Conservation (phyloP, 2,329 filamentous ascomycete species). For the Penicillium sp. region DNA sequence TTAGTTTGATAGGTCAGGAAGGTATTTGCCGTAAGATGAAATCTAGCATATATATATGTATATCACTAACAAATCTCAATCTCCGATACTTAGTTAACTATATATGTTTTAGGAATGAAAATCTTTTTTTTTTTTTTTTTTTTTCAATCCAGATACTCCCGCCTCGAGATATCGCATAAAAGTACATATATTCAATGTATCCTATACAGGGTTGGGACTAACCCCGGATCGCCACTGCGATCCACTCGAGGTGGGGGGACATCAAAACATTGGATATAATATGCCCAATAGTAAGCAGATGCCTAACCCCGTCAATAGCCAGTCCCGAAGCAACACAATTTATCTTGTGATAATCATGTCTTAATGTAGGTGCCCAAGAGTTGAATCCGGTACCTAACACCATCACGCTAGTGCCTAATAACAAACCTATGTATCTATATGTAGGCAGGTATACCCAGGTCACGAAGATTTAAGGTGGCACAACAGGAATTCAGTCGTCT, state of each 20-base stretch:
- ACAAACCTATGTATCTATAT: conserved; percentile 5
- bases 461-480: conserved; percentile 13
- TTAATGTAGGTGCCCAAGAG: conserved; percentile 2
- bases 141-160: too few species aligned
- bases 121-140: too few species aligned
- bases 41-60: too few species aligned
- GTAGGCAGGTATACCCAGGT: conserved; percentile 6
- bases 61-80: neutral
- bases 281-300: conserved; percentile 1
- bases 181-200: neutral
- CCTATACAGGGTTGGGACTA: conserved; percentile 7
- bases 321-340: neutral
- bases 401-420: neutral
- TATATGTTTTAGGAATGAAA: neutral
- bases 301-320: neutral
- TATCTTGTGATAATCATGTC: neutral
- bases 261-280: neutral
- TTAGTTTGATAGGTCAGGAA: too few species aligned
- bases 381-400: neutral
- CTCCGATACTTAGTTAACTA: neutral
- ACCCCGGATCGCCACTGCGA: conserved; percentile 27
- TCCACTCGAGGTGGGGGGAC: conserved; percentile 21
- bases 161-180: neutral
- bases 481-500: conserved; percentile 5
- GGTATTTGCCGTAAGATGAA: too few species aligned